Conservation (phyloP, 2,329 filamentous ascomycete species). For the Eurotiales sp. region DNA sequence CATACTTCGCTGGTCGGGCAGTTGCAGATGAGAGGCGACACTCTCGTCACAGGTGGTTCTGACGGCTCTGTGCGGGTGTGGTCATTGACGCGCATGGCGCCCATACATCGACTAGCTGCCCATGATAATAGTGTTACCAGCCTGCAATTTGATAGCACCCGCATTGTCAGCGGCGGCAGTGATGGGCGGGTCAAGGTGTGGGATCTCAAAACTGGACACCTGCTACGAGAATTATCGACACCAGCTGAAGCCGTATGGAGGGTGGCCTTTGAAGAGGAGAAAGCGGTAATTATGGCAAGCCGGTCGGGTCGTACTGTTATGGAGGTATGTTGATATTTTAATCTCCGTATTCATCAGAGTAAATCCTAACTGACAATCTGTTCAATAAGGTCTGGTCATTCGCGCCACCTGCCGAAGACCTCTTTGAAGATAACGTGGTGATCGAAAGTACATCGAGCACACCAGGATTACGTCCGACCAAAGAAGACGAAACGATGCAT, state of each 20-base stretch:
- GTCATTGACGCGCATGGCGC: slow-evolving; percentile 84
- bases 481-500: slow-evolving; percentile 15
- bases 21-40: slow-evolving; percentile 90
- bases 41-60: slow-evolving; percentile 90
- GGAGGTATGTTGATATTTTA: slow-evolving; percentile 62
- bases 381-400: slow-evolving; percentile 83
- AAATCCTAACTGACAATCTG: slow-evolving; percentile 25
- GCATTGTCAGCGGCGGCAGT: slow-evolving; percentile 92
- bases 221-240: slow-evolving; percentile 85
- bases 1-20: slow-evolving; percentile 97
- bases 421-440: slow-evolving; percentile 23
- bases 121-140: slow-evolving; percentile 99
- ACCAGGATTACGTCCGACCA: slow-evolving; percentile 23
- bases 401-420: slow-evolving; percentile 62
- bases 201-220: slow-evolving; percentile 86
- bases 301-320: slow-evolving; percentile 84
- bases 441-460: slow-evolving; percentile 33
- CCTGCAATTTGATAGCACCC: slow-evolving; percentile 91
- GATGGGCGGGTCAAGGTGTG: slow-evolving; percentile 98
- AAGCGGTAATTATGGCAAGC: slow-evolving; percentile 92
- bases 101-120: slow-evolving; percentile 89
- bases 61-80: slow-evolving; percentile 95
- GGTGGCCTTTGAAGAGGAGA: slow-evolving; percentile 97
- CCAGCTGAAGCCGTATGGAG: slow-evolving; percentile 96
- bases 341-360: slow-evolving; percentile 10